Conservation (phyloP, 495 filamentous ascomycete species). For the Astrothelium macrocarpum region DNA sequence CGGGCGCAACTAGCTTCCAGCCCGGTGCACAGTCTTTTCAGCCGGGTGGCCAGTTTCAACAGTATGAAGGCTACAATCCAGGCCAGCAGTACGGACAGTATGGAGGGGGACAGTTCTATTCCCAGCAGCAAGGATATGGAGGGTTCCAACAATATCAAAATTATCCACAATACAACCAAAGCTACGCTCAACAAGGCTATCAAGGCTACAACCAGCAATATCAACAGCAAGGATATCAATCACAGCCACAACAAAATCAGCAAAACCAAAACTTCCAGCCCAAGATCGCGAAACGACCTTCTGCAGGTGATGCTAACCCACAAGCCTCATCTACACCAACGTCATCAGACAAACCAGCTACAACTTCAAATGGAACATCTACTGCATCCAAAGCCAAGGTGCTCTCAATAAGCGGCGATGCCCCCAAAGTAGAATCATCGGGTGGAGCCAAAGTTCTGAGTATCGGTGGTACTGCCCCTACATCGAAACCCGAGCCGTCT, state of each 20-base stretch:
- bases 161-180: slow-evolving; percentile 50
- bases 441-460: slow-evolving; percentile 28
- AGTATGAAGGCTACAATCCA: slow-evolving; percentile 41
- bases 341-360: slow-evolving; percentile 38
- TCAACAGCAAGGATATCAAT: slow-evolving; percentile 37
- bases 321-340: slow-evolving; percentile 27
- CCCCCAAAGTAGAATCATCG: slow-evolving; percentile 42
- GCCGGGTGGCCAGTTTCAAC: slow-evolving; percentile 53
- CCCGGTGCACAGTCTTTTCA: slow-evolving; percentile 69
- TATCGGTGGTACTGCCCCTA: slow-evolving; percentile 14
- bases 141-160: slow-evolving; percentile 27
- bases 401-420: slow-evolving; percentile 47
- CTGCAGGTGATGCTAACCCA: slow-evolving; percentile 23
- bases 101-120: slow-evolving; percentile 26
- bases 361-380: slow-evolving; percentile 32
- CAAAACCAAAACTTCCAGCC: slow-evolving; percentile 42
- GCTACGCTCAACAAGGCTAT: slow-evolving; percentile 27
- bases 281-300: slow-evolving; percentile 55
- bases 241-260: slow-evolving; percentile 47
- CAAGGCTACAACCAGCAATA: slow-evolving; percentile 29
- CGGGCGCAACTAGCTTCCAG: slow-evolving; percentile 71
- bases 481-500: slow-evolving; percentile 31
- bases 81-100: slow-evolving; percentile 44
- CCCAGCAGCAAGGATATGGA: slow-evolving; percentile 29
- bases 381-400: slow-evolving; percentile 59